Evolutionary conservation across 192 early-diverging fungal genomes (phyloP).

Genomic region (Paraglomus brasilianum): DNA sequence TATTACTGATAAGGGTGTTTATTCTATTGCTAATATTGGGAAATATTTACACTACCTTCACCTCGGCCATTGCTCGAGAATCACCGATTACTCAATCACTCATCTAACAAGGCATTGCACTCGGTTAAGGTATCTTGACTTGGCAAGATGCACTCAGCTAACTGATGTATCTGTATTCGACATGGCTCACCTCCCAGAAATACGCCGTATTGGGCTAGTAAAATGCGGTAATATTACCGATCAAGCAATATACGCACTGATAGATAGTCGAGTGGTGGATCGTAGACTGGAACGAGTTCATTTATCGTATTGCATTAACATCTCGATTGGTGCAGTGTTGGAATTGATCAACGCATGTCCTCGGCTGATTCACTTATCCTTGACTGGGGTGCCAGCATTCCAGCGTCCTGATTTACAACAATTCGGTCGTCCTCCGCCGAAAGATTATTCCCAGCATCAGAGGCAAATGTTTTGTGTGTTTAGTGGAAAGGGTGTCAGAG

Average conservation of each 20-base stretch:
- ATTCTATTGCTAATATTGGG: slow-evolving; percentile 47
- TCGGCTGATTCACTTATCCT: slow-evolving; percentile 51
- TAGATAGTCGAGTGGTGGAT: slow-evolving; percentile 41
- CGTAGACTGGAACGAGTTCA: slow-evolving; percentile 56
- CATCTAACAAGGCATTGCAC: slow-evolving; percentile 49
- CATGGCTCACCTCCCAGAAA: slow-evolving; percentile 50
- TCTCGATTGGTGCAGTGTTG: slow-evolving; percentile 45
- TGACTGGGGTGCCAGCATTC: slow-evolving; percentile 58
- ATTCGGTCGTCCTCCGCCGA: slow-evolving; percentile 53
- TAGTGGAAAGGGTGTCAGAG: slow-evolving; percentile 55
- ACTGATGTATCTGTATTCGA: slow-evolving; percentile 53
- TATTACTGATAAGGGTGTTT: slow-evolving; percentile 52
- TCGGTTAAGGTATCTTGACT: slow-evolving; percentile 55
- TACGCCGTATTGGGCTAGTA: slow-evolving; percentile 58
- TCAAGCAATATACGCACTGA: slow-evolving; percentile 48
- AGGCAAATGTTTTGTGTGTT: slow-evolving; percentile 59
- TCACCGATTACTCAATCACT: slow-evolving; percentile 53
- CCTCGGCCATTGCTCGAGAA: slow-evolving; percentile 52
- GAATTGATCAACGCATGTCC: slow-evolving; percentile 48
- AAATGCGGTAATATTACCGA: slow-evolving; percentile 62
- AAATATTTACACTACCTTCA: slow-evolving; percentile 60
- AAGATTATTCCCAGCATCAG: slow-evolving; percentile 54
- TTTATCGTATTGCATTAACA: slow-evolving; percentile 55
- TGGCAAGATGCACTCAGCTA: slow-evolving; percentile 54
- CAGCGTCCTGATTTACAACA: slow-evolving; percentile 46